These are phyloP conservation scores for Ambrosia hybrid DNA, from an alignment of 140 eudicot genomes.

Conservation along the genomic window DNA sequence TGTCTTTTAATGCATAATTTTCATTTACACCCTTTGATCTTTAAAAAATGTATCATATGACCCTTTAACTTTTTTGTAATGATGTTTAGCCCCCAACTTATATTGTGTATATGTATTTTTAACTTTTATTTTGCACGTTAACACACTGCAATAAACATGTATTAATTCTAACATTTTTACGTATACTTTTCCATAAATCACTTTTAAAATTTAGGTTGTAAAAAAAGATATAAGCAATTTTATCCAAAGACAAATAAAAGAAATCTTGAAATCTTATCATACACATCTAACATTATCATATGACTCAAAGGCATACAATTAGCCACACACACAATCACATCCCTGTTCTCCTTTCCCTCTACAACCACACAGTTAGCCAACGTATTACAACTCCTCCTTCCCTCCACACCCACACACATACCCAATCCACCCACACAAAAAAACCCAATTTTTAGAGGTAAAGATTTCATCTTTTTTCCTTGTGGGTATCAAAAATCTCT, in stretches of 20 bases:
- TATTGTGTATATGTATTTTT: no score
- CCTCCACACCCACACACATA: slow-evolving; percentile 21
- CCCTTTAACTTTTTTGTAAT: no score
- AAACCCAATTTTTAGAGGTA: slow-evolving; percentile 29
- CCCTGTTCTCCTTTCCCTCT: background rate
- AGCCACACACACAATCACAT: slow-evolving; percentile 32
- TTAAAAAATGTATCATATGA: no score
- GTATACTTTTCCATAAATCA: no score
- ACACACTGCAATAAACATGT: no score
- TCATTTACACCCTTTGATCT: no score
- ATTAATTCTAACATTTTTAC: no score
- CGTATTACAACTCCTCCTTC: slow-evolving; percentile 17
- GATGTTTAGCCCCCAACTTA: no score
- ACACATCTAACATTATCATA: slow-evolving; percentile 44
- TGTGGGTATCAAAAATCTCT: slow-evolving; percentile 11
- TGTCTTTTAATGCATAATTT: no score
- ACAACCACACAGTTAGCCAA: slow-evolving; percentile 38
- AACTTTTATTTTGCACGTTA: no score
- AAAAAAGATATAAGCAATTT: no score
- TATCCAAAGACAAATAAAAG: background rate
- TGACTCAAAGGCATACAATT: slow-evolving; percentile 34
- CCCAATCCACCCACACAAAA: slow-evolving; percentile 28
- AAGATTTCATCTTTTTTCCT: slow-evolving; percentile 18
- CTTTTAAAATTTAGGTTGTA: no score
- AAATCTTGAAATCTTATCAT: slow-evolving; percentile 37